Evolutionary conservation across 2,329 filamentous ascomycete genomes (phyloP).

Genomic region (Arthrobotrys sphaeroides): DNA sequence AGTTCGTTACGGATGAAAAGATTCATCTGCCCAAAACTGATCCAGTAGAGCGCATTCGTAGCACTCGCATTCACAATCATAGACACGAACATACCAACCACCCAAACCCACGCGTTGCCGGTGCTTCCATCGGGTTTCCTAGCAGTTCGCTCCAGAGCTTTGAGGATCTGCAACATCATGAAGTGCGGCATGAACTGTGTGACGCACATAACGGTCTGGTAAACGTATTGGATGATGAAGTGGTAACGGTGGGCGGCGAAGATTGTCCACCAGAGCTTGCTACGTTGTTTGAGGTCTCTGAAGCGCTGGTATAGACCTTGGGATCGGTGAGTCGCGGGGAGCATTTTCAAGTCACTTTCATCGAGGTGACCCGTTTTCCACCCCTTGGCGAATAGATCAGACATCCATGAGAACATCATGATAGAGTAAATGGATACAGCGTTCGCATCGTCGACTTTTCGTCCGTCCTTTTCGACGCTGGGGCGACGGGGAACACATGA

Average conservation of each 20-base stretch:
- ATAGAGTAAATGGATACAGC: constrained; percentile 25
- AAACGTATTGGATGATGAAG: constrained; percentile 55
- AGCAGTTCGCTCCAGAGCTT: constrained; percentile 69
- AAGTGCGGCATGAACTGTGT: constrained; percentile 75
- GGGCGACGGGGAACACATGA: constrained; percentile 42
- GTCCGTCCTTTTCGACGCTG: constrained; percentile 41
- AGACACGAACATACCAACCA: constrained; percentile 70
- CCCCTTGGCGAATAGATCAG: constrained; percentile 30
- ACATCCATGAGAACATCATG: constrained; percentile 29
- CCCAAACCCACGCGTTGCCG: constrained; percentile 72
- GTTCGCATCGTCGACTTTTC: constrained; percentile 42
- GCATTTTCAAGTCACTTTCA: constrained; percentile 39
- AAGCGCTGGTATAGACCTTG: constrained; percentile 33
- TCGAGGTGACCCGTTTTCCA: constrained; percentile 51
- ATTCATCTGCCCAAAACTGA: constrained; percentile 50
- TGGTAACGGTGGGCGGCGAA: constrained; percentile 55
- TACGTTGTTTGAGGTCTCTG: constrained; percentile 14
- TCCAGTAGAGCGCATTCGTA: constrained; percentile 35
- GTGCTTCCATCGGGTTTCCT: constrained; percentile 64
- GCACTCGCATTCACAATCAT: constrained; percentile 64
- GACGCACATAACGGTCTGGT: constrained; percentile 38
- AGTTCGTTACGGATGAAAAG: constrained; percentile 74
- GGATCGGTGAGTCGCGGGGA: constrained; percentile 19
- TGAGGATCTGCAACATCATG: constrained; percentile 73
- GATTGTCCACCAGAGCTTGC: constrained; percentile 37